phyloP scores from a whole-genome alignment of 345 rosid species.

The Mallotus nudiflorus region DNA sequence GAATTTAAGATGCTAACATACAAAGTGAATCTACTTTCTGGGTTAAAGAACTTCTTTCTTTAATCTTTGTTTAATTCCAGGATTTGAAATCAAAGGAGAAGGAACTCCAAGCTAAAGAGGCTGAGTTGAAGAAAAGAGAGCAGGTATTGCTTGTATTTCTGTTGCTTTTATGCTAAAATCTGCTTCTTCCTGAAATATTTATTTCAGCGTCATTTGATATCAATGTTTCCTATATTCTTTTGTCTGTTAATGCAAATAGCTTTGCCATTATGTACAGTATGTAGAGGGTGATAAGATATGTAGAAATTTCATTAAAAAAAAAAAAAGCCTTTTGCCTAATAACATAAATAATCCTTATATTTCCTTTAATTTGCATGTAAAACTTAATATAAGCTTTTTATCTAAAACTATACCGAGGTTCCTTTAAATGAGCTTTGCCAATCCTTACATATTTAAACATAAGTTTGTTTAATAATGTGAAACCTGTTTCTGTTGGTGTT shows the following conservation, averaged over 20 bases:
- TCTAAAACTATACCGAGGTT: background rate
- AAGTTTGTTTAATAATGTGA: conserved; percentile 1
- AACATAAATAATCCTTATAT: background rate
- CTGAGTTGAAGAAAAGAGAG: conserved; percentile 76
- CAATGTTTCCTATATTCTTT: too few species aligned
- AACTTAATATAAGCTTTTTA: too few species aligned
- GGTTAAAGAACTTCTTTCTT: conserved; percentile 8
- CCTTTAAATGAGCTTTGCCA: conserved; percentile 3
- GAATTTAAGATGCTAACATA: conserved; percentile 10
- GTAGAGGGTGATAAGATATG: background rate
- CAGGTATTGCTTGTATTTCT: conserved; percentile 52
- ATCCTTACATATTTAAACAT: conserved; percentile 9
- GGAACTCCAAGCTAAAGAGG: conserved; percentile 95
- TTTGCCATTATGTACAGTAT: background rate
- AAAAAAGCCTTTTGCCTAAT: background rate
- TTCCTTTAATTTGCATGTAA: background rate
- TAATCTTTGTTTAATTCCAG: conserved; percentile 38
- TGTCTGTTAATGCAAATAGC: background rate
- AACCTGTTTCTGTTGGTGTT: conserved; percentile 17
- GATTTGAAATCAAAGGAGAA: conserved; percentile 83
- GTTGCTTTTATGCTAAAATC: background rate
- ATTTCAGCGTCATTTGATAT: background rate
- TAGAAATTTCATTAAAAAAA: too few species aligned
- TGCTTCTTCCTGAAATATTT: background rate
- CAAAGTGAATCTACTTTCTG: conserved; percentile 35